Base-by-base conservation (phyloP, 345 rosid genomes). In the Rhizophora apiculata region DNA sequence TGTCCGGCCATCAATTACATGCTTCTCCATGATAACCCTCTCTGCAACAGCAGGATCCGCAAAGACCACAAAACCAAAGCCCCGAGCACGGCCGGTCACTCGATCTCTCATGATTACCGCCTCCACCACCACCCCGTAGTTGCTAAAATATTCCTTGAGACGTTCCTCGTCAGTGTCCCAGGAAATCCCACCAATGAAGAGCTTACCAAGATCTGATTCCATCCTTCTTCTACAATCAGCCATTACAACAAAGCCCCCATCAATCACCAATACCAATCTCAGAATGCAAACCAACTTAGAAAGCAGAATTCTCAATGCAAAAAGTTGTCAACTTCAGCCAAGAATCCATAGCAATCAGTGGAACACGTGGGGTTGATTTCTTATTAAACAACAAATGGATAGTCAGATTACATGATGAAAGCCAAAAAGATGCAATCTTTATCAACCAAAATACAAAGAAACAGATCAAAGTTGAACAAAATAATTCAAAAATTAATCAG, bases 201-300 rank as follows among this genome's bases (percentile, higher is more conserved):
- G 97, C 87, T 94, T 94, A 46, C 98, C 97, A 77, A 85, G 96
- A 91, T 91, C 97, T 74, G 97, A 89, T 81, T 89, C 97, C 97
- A 94, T 94, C 91, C 89, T 68, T 78, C 84, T 70, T 71, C 87
- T 86, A 73, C 82, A 77, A 83, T 63, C 78, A 78, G 49, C 52
- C 74, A 71, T 67, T 52, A 59, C 70, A 71, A 32, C 24, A 78
- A 71, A 70, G 67, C 69, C 59, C 64, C 43, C 77, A 82, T 80
- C 81, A 76, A 79, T 76, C 66, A 48, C 36, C 62, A 63, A 61
- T 34, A 57, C 55, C 59, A 76, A 76, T 64, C 72, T 30, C 49
- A 59, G 51, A 58, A 32, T 29, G 21, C 30, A 60, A 46, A 71
- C 65, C 52, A 77, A 77, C 29, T 64, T 48, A 34, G 20, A 56